phyloP scores from a whole-genome alignment of 768 basidiomycete species.

The Dentipellis sp. region DNA sequence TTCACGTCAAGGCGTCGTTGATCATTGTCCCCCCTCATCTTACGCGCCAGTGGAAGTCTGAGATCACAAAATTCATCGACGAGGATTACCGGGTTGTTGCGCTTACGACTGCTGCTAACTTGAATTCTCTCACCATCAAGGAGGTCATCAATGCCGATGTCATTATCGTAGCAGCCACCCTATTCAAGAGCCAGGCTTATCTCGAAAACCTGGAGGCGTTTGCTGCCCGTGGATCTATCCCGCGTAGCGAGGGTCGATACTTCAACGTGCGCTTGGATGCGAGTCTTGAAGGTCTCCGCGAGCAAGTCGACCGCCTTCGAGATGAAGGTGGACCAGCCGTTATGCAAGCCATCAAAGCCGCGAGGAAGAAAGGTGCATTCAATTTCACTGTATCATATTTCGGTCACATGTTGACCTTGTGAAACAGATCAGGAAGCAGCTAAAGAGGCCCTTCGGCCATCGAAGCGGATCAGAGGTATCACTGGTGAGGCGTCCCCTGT shows the following conservation, averaged over 20 bases:
- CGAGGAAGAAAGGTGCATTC: slow-evolving; percentile 48
- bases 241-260: slow-evolving; percentile 70
- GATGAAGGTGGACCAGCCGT: slow-evolving; percentile 60
- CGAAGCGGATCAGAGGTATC: slow-evolving; percentile 68
- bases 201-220: slow-evolving; percentile 67
- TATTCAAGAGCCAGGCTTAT: slow-evolving; percentile 77
- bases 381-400: background rate
- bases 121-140: slow-evolving; percentile 67
- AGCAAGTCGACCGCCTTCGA: slow-evolving; percentile 61
- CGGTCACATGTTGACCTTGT: slow-evolving; percentile 1
- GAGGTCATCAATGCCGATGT: slow-evolving; percentile 77
- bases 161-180: slow-evolving; percentile 73
- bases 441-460: slow-evolving; percentile 31
- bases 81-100: slow-evolving; percentile 51
- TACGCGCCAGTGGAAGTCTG: slow-evolving; percentile 82
- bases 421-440: slow-evolving; percentile 40
- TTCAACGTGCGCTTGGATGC: slow-evolving; percentile 78
- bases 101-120: slow-evolving; percentile 56
- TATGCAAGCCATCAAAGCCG: slow-evolving; percentile 53
- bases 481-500: background rate
- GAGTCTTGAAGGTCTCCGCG: slow-evolving; percentile 43
- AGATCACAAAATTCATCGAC: slow-evolving; percentile 74
- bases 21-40: slow-evolving; percentile 87
- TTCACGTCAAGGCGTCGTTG: slow-evolving; percentile 73
- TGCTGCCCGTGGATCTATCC: slow-evolving; percentile 58